Evolutionary conservation across 257 asterid genomes (phyloP).

Genomic region (Eucommia ulmoides): DNA sequence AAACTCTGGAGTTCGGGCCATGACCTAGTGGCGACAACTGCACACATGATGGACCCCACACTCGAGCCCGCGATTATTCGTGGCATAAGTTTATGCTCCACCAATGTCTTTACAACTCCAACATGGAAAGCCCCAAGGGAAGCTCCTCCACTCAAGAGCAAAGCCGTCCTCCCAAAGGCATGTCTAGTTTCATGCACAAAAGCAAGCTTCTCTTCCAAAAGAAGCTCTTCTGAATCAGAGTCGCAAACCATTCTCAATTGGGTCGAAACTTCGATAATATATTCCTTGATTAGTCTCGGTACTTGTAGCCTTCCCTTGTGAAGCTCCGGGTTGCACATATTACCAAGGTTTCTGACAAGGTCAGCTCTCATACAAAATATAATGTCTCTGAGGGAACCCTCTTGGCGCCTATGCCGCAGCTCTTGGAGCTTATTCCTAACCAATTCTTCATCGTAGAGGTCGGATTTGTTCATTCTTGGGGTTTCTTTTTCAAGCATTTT

Average conservation of each 20-base stretch:
- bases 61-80: slow-evolving; percentile 94
- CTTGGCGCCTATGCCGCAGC: slow-evolving; percentile 75
- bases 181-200: slow-evolving; percentile 96
- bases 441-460: slow-evolving; percentile 69
- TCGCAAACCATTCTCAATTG: slow-evolving; percentile 90
- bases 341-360: slow-evolving; percentile 73
- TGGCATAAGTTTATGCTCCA: slow-evolving; percentile 82
- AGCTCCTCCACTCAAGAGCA: slow-evolving; percentile 93
- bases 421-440: slow-evolving; percentile 76
- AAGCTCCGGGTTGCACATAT: slow-evolving; percentile 94
- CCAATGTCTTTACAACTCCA: slow-evolving; percentile 83
- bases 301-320: slow-evolving; percentile 85
- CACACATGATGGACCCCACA: slow-evolving; percentile 87
- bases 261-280: slow-evolving; percentile 81
- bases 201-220: slow-evolving; percentile 86
- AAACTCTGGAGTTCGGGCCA: slow-evolving; percentile 98
- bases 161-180: slow-evolving; percentile 91
- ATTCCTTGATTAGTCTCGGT: slow-evolving; percentile 81
- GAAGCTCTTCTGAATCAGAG: slow-evolving; percentile 78
- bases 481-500: slow-evolving; percentile 82
- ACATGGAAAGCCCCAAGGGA: slow-evolving; percentile 90
- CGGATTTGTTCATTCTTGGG: slow-evolving; percentile 52
- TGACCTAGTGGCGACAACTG: slow-evolving; percentile 77
- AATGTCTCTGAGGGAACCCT: slow-evolving; percentile 84
- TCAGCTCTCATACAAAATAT: slow-evolving; percentile 91